These are phyloP conservation scores for Botryobasidium botryosum DNA, from an alignment of 768 basidiomycete genomes.

Conservation along the genomic window DNA sequence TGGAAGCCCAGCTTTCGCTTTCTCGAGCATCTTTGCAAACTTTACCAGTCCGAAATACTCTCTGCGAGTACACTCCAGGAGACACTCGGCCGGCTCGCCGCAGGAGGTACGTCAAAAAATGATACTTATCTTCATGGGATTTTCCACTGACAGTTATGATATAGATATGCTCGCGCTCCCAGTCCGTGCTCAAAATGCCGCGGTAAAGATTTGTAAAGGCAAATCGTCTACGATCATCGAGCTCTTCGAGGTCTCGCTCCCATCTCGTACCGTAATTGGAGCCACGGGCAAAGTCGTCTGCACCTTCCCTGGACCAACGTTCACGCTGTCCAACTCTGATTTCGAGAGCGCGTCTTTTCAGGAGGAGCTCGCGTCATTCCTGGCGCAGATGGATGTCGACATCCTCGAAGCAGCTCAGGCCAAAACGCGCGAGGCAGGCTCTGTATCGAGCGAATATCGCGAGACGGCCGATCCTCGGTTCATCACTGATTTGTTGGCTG, in stretches of 20 bases:
- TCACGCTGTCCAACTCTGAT: slow-evolving; percentile 18
- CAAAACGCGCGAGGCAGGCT: slow-evolving; percentile 21
- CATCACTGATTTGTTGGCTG: slow-evolving; percentile 32
- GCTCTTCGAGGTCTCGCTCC: slow-evolving; percentile 30
- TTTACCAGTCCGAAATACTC: neutral
- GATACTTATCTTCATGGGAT: neutral
- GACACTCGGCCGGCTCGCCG: neutral
- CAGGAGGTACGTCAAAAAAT: neutral
- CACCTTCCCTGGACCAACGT: slow-evolving; percentile 4
- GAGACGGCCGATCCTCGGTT: slow-evolving; percentile 30
- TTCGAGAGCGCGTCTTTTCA: slow-evolving; percentile 21
- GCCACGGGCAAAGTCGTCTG: slow-evolving; percentile 25
- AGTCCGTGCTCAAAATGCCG: slow-evolving; percentile 33
- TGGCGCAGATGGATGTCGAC: slow-evolving; percentile 23
- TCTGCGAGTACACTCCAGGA: too few relatives aligned
- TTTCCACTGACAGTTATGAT: too few relatives aligned
- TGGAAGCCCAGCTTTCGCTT: neutral
- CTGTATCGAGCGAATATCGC: slow-evolving; percentile 20
- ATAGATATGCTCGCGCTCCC: slow-evolving; percentile 25
- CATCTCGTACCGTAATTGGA: slow-evolving; percentile 25
- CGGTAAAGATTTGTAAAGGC: slow-evolving; percentile 19
- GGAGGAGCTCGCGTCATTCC: slow-evolving; percentile 24
- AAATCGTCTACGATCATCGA: slow-evolving; percentile 22
- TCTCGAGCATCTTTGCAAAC: neutral
- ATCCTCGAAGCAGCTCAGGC: slow-evolving; percentile 20